Conservation (phyloP, 208 protist species). For the Trypanosoma congolense region DNA sequence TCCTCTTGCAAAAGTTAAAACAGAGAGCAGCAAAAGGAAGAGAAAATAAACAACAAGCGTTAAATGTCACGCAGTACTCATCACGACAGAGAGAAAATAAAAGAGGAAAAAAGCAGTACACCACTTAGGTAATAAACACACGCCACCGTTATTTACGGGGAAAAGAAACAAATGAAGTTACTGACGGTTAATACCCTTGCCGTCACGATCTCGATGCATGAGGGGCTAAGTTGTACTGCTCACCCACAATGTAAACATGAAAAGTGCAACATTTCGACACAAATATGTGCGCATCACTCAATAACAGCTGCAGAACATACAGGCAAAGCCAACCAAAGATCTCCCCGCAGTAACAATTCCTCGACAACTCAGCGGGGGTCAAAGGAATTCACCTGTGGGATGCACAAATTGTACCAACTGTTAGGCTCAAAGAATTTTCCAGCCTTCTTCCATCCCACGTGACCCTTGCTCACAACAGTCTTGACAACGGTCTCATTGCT, state of each 20-base stretch:
- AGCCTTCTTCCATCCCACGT: constrained; percentile 86
- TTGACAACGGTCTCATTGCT: constrained; percentile 69
- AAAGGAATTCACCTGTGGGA: constrained; percentile 64
- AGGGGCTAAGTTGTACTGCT: no score
- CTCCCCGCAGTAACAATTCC: no score
- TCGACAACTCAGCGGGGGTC: constrained; percentile 43
- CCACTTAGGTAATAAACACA: no score
- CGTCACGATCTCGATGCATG: no score
- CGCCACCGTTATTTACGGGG: no score
- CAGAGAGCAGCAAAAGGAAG: constrained; percentile 3
- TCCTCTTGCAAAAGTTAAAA: not conserved
- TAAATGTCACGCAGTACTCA: no score
- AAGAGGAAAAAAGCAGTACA: constrained; percentile 6
- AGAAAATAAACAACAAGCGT: constrained; percentile 10
- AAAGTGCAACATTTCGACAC: no score
- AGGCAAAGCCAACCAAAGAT: no score
- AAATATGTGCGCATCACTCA: no score
- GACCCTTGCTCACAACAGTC: constrained; percentile 81
- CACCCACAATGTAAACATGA: no score
- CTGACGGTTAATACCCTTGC: no score
- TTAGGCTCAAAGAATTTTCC: constrained; percentile 76
- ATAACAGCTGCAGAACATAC: not conserved
- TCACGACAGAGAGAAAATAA: constrained; percentile 2
- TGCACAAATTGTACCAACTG: constrained; percentile 94
- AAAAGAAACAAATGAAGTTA: no score